Base-by-base conservation (phyloP, 495 filamentous ascomycete genomes). In the Trichoderma parareesei region DNA sequence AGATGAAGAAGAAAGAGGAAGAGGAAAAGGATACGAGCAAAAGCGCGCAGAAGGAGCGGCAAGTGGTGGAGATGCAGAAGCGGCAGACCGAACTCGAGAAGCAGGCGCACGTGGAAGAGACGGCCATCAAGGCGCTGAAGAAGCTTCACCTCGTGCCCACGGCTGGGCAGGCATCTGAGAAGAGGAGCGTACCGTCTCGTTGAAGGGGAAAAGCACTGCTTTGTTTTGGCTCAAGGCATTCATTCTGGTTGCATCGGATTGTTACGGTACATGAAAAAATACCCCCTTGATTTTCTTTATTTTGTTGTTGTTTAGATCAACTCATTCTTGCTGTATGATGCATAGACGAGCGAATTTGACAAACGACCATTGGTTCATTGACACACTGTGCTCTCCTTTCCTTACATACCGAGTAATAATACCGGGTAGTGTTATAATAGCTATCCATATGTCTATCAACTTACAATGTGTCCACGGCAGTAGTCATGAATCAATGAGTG, bases 21-120 rank as follows among this genome's bases (percentile, higher is more conserved):
- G 79, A 75, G 46, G 73, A 74, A 44, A 70, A 63, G 40, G 81
- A 83, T 67, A 80, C 74, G 61, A 83, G 79, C 64, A 66, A 79
- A 75, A 83, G 80, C 65, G 83, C 82, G 38, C 70, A 75, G 53
- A 77, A 70, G 67, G 82, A 83, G 69, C 65, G 76, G 55, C 72
- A 76, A 64, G 35, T 79, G 1, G 63, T 82, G 53, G 73, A 72
- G 59, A 72, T 72, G 48, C 67, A 78, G 41, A 68, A 68, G 68
- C 66, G 66, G 66, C 72, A 65, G 48, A 68, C 73, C 64, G 67
- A 73, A 43, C 71, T 70, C 46, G 73, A 75, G 67, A 69, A 67
- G 48, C 72, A 69, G 65, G 53, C 53, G 4, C 53, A n/a, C 16
- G 70, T 76, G 67, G 72, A 75, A 7, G 73, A 78, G 61, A 65